Conservation (phyloP, 1,284 basidiomycete species). For the Afroboletus lepidellus region DNA sequence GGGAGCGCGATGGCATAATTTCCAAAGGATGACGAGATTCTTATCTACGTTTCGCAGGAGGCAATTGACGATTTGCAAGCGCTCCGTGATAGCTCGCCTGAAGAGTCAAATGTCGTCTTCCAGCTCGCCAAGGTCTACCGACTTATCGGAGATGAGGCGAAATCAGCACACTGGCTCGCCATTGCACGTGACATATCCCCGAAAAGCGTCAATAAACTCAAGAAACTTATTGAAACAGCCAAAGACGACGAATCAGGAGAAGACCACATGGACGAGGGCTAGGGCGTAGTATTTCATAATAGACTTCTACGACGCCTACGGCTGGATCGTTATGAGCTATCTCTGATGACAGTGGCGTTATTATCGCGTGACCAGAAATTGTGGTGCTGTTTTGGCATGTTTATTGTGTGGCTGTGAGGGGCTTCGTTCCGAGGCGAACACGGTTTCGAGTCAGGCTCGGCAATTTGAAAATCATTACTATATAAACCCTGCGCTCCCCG, state of each 20-base stretch:
- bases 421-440: constrained; percentile 32
- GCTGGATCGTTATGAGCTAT: not conserved
- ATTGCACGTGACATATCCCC: constrained; percentile 84
- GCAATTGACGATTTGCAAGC: constrained; percentile 79
- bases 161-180: constrained; percentile 80
- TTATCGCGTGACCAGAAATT: constrained; percentile 26
- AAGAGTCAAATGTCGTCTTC: constrained; percentile 94
- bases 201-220: constrained; percentile 74
- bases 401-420: constrained; percentile 28
- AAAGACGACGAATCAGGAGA: constrained; percentile 60
- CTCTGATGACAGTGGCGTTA: constrained; percentile 16
- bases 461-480: constrained; percentile 36
- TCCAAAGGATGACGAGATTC: constrained; percentile 19
- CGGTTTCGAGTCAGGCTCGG: constrained; percentile 32
- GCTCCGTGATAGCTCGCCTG: constrained; percentile 78
- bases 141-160: constrained; percentile 71
- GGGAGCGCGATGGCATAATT: constrained; percentile 33
- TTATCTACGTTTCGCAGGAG: constrained; percentile 48
- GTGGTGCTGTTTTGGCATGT: constrained; percentile 23
- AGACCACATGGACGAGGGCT: constrained; percentile 75
- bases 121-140: constrained; percentile 91
- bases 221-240: constrained; percentile 69
- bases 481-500: constrained; percentile 26
- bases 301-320: not conserved
- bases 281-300: constrained; percentile 11